Evolutionary conservation across 805 yeast genomes (phyloP).

Genomic region (Wickerhamiella occidentalis): DNA sequence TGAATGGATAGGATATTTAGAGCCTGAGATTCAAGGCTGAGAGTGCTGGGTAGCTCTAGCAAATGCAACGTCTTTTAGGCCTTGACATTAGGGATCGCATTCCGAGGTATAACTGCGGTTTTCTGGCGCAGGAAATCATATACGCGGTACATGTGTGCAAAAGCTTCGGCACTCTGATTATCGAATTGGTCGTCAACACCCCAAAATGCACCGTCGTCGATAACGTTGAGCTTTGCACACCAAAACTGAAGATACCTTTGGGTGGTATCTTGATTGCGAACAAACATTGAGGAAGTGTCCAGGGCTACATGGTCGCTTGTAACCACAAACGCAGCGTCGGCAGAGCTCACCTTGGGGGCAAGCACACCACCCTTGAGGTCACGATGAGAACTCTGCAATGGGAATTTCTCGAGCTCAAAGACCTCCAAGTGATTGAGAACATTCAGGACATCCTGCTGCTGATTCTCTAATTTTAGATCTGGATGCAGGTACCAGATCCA

Average conservation of each 20-base stretch:
- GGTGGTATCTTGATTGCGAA: not conserved
- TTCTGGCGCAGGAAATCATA: not conserved
- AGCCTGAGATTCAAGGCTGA: no score
- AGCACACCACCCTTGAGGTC: not conserved
- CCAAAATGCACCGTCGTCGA: not conserved
- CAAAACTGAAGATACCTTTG: not conserved
- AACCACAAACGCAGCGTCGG: not conserved
- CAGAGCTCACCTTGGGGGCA: not conserved
- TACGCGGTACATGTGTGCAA: not conserved
- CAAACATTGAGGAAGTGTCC: not conserved
- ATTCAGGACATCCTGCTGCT: not conserved
- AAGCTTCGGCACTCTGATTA: not conserved
- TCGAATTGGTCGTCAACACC: not conserved
- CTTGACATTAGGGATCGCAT: not conserved
- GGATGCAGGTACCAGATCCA: slow-evolving; percentile 4
- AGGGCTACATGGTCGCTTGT: not conserved
- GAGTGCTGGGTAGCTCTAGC: no score
- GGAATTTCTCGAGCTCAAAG: not conserved
- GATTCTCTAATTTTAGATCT: not conserved
- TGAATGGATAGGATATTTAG: no score
- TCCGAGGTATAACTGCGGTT: not conserved
- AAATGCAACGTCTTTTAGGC: not conserved
- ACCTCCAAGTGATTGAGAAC: not conserved
- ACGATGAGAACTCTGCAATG: not conserved
- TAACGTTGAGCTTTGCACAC: not conserved